Base-by-base conservation (phyloP, 768 basidiomycete genomes). In the Austroboletus eburneus region DNA sequence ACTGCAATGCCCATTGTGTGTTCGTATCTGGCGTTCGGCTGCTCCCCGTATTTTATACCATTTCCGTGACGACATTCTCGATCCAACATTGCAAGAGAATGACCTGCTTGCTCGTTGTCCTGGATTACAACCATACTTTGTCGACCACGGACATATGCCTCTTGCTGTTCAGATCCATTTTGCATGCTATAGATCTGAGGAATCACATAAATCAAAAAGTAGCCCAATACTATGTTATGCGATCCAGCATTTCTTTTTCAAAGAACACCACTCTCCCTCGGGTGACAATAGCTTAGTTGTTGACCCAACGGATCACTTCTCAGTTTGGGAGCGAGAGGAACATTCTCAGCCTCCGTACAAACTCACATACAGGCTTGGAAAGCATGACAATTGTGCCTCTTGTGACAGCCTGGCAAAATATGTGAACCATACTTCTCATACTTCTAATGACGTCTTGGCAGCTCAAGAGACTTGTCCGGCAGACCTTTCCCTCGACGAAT, bases 1-100 rank as follows among this genome's bases (percentile, higher is more conserved):
- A 39, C 49, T 74, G 8, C 39, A 45, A 10, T 64, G 64, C 35
- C 76, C 76, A 0, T 6, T 25, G 7, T 43, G 47, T 6, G 65
- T 74, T 45, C 50, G 56, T 17, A 54, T 66, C 25, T 77, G 76
- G 76, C 63, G 76, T 42, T 57, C 58, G 0, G 46, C 54, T 14
- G 69, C 70, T 0, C 66, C 65, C 39, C 44, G 48, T 16, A 48
- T 75, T 29, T 50, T 72, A 18, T 45, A 58, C 27, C 62, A 71
- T 32, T 51, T 46, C 29, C 22, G 12, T 13, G 12, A 32, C 30
- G 30, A 7, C 3, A 4, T 13, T 6, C 30, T 13, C 13, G 12
- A 13, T 32, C 7, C 8, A 13, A 32, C 8, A 13, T 4, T 32
- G 14, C 3, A 34, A 34, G 29, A 20, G 17, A 5, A 42, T 0